Evolutionary conservation across 768 basidiomycete genomes (phyloP).

Genomic region (Rhizopogon rudus): DNA sequence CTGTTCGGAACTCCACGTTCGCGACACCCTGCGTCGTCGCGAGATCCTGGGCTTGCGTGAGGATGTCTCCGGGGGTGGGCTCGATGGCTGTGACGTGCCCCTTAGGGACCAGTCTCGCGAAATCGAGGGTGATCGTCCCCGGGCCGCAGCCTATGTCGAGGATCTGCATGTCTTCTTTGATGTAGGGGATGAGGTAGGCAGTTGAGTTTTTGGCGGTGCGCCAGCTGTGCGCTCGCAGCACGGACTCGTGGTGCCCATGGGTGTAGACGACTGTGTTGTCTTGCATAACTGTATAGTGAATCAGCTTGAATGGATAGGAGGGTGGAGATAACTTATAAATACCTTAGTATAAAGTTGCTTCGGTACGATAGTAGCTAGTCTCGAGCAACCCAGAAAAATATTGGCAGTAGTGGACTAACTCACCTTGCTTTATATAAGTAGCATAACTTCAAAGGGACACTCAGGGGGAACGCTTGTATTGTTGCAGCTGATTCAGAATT

Average conservation of each 20-base stretch:
- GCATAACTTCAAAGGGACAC: too few species aligned
- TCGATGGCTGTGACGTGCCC: slow-evolving; percentile 44
- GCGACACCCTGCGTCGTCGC: slow-evolving; percentile 22
- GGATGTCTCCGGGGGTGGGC: slow-evolving; percentile 21
- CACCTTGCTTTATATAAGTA: too few species aligned
- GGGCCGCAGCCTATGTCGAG: slow-evolving; percentile 53
- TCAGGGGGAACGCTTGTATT: too few species aligned
- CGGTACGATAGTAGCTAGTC: too few species aligned
- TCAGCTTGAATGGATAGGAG: too few species aligned
- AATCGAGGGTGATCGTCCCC: slow-evolving; percentile 42
- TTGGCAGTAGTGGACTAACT: too few species aligned
- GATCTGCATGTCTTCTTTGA: slow-evolving; percentile 34
- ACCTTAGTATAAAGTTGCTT: too few species aligned
- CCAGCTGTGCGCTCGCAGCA: slow-evolving; percentile 29
- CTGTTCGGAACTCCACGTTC: slow-evolving; percentile 36
- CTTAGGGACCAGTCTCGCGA: slow-evolving; percentile 35
- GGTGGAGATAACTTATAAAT: too few species aligned
- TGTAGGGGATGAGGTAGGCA: slow-evolving; percentile 31
- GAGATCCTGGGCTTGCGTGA: slow-evolving; percentile 28
- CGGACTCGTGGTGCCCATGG: slow-evolving; percentile 27
- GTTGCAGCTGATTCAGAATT: too few species aligned
- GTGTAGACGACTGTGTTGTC: slow-evolving; percentile 9
- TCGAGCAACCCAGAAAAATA: too few species aligned
- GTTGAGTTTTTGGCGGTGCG: slow-evolving; percentile 40
- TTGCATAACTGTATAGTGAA: slow-evolving; percentile 1